Evolutionary conservation across 495 filamentous ascomycete species (phyloP), one percentile per base, ranked within the genome.

Genomic region (Penicillium argentinense): DNA sequence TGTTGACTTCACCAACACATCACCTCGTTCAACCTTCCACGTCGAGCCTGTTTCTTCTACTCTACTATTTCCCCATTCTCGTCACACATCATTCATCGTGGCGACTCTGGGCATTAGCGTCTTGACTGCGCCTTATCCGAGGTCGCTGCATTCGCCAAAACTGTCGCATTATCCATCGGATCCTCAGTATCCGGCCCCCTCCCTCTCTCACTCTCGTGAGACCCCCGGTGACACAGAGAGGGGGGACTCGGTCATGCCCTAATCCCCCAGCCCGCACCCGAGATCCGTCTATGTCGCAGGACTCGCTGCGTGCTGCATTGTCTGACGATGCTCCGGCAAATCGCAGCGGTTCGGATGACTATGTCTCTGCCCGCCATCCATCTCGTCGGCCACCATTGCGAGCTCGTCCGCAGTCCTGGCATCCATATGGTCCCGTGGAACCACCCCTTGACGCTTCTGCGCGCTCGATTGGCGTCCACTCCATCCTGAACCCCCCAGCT

Each of bases 281-380:
- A 61, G 60, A 69, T 45, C 54, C 65, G 68, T 70, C 69, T 57
- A 79, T 80, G 76, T 78, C 76, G 69, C 67, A 72, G 59, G 59
- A 63, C 42, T 51, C 63, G 48, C 52, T 65, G 39, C 59, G 59
- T 40, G 55, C 68, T 51, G 67, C 51, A 42, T 46, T 54, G 51
- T 52, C 61, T 39, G 63, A 62, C 45, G 63, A 64, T 60, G 56
- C 51, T 39, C 45, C 50, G 39, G 53, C 65, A 42, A 47, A 39
- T 32, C 66, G 54, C 54, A 47, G 43, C 24, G 41, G 47, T 33
- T 47, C 64, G 19, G 66, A 59, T 43, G 64, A 68, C 39, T 51
- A 59, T 39, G 50, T 43, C n/a, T 40, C 53, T 24, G 51, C 52
- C 22, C 60, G 66, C 26, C 47, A 55, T 30, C 29, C 54, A 22